phyloP scores from a whole-genome alignment of 352 stramenopile species.

The Phytopythium montanum region DNA sequence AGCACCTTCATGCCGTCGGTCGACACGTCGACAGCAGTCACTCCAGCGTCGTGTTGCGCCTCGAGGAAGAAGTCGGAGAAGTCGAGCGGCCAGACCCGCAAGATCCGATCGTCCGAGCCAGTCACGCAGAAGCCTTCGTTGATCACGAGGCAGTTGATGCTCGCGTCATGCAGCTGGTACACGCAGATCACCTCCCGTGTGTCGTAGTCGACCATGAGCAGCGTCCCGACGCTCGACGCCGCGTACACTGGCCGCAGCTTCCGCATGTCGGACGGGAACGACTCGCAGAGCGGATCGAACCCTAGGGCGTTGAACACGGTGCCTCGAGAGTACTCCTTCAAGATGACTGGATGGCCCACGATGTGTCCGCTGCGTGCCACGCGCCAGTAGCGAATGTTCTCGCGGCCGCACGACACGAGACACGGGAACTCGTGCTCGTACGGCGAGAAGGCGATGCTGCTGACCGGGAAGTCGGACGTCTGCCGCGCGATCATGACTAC shows the following conservation, averaged over 20 bases:
- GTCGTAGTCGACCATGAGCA: slow-evolving; percentile 87
- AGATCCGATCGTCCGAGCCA: slow-evolving; percentile 77
- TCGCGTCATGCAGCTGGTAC: slow-evolving; percentile 86
- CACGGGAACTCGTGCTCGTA: slow-evolving; percentile 55
- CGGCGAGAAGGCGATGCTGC: slow-evolving; percentile 71
- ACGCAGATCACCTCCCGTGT: slow-evolving; percentile 78
- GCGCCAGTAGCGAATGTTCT: slow-evolving; percentile 93
- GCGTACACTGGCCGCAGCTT: slow-evolving; percentile 72
- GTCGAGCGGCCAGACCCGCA: slow-evolving; percentile 91
- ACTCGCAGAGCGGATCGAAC: slow-evolving; percentile 69
- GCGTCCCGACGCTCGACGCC: slow-evolving; percentile 61
- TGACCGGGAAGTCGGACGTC: slow-evolving; percentile 84
- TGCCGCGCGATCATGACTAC: slow-evolving; percentile 68
- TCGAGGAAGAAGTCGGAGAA: slow-evolving; percentile 92
- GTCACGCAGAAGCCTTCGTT: slow-evolving; percentile 92
- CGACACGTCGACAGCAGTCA: slow-evolving; percentile 67
- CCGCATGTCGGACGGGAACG: slow-evolving; percentile 53
- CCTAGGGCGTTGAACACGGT: slow-evolving; percentile 82
- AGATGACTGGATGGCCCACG: slow-evolving; percentile 73
- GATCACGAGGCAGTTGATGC: slow-evolving; percentile 79
- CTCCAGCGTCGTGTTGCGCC: slow-evolving; percentile 72
- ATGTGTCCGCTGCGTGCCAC: slow-evolving; percentile 52
- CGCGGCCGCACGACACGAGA: slow-evolving; percentile 86
- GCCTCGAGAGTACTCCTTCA: slow-evolving; percentile 88
- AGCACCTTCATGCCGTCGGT: slow-evolving; percentile 76